These are phyloP conservation scores for Salvia miltiorrhiza DNA, from an alignment of 257 asterid genomes.

Conservation along the genomic window DNA sequence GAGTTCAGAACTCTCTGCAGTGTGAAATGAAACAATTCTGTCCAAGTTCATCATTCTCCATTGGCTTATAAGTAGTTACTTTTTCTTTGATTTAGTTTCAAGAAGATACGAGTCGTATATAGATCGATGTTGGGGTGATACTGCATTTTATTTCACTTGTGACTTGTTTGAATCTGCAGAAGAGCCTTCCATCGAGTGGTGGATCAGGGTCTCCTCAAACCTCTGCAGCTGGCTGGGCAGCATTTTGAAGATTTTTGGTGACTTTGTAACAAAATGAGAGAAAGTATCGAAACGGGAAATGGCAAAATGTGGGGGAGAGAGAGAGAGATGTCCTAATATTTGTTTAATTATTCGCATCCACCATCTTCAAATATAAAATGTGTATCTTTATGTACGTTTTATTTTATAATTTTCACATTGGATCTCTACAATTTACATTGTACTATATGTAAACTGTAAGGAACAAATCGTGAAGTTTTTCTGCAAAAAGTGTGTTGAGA, in stretches of 20 bases:
- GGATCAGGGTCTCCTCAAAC: conserved; percentile 61
- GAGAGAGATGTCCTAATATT: not conserved
- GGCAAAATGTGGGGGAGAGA: conserved; percentile 12
- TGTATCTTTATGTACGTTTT: not conserved
- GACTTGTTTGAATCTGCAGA: conserved; percentile 50
- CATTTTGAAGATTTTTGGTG: conserved; percentile 50
- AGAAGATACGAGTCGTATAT: not conserved
- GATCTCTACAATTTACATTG: not conserved
- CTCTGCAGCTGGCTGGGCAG: conserved; percentile 98
- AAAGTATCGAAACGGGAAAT: conserved; percentile 37
- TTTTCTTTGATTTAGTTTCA: not conserved
- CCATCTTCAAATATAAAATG: conserved; percentile 17
- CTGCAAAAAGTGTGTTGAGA: not conserved
- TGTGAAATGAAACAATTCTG: not conserved
- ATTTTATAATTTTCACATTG: not conserved
- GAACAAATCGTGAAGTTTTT: not conserved
- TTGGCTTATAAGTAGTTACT: not conserved
- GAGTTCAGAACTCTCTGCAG: not conserved
- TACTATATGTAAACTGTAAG: not conserved
- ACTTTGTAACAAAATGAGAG: not conserved
- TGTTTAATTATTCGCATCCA: conserved; percentile 21
- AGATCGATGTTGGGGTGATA: not conserved
- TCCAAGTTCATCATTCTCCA: not conserved
- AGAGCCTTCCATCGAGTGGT: conserved; percentile 64
- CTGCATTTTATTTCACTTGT: not conserved